These are phyloP conservation scores for Malassezia dermatis DNA, from an alignment of 1,284 basidiomycete genomes.

Conservation along the genomic window DNA sequence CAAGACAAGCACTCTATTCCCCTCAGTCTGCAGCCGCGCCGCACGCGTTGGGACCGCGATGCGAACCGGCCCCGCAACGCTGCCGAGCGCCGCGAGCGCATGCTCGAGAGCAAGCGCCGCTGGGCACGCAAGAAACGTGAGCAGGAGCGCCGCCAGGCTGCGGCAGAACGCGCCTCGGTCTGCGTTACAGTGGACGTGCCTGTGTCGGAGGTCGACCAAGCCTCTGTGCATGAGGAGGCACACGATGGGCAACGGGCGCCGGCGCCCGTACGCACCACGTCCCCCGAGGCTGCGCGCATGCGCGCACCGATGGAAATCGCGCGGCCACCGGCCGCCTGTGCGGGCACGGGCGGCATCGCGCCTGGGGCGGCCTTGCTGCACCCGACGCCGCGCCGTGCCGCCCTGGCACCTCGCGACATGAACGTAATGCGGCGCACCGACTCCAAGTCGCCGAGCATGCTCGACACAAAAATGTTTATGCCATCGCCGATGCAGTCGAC, in stretches of 20 bases:
- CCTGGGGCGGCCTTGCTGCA: background rate
- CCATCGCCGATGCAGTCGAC: slow-evolving; percentile 14
- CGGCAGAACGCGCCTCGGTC: background rate
- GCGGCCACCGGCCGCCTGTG: background rate
- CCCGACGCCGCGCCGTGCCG: slow-evolving; percentile 12
- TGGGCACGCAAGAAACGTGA: slow-evolving; percentile 53
- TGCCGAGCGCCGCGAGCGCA: slow-evolving; percentile 51
- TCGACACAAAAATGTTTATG: slow-evolving; percentile 6
- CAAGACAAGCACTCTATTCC: slow-evolving; percentile 55
- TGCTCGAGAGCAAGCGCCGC: slow-evolving; percentile 52
- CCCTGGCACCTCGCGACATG: slow-evolving; percentile 7
- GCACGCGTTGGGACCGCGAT: slow-evolving; percentile 55
- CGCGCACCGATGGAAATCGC: background rate
- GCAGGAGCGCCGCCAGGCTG: slow-evolving; percentile 31
- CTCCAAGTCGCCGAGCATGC: slow-evolving; percentile 8
- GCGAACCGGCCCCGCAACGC: slow-evolving; percentile 52
- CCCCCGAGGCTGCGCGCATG: background rate
- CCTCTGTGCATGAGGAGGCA: background rate
- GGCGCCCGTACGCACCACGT: background rate
- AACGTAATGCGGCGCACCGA: slow-evolving; percentile 1
- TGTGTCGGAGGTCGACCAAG: background rate
- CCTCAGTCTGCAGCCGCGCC: slow-evolving; percentile 51
- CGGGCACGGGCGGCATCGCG: background rate
- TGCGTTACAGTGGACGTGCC: background rate
- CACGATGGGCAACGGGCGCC: background rate